Evolutionary conservation across 169 alveolate species (phyloP), one percentile per base, ranked within the genome.

Genomic region (Plasmodium berghei): DNA sequence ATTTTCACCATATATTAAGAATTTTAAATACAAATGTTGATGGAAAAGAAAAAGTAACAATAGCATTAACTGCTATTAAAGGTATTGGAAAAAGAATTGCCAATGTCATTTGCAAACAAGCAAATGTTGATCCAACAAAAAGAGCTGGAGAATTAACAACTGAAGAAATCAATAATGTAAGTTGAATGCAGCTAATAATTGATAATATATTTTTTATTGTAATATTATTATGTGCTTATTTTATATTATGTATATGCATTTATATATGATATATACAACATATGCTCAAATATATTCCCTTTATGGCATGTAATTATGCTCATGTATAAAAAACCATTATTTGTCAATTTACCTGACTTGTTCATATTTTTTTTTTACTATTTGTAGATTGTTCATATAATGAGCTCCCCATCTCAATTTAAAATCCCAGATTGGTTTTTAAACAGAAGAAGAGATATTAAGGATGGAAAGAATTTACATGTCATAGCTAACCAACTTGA

Each of bases 51-150:
- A 99, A 98, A 94, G 98, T 97, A 55, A 95, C 96, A 89, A 97
- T 95, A 88, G 99, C 99, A 49, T 94, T 99, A 70, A 98, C 99
- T 66, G 99, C 97, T 34, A 97, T 98, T 74, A 97, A 98, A 74
- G 99, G 99, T 73, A 96, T 99, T 85, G 99, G 99, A 61, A 96
- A 99, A 80, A 97, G 99, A 72, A 96, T 98, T 94, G 97, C 99
- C 56, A 97, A 97, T 92, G 96, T 98, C 26, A 97, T 98, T 67
- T 96, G 99, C 97, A 98, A 98, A 95, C 98, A 97, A 87, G 99
- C 99, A 46, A 98, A 98, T 92, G 96, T 99, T 74, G 99, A 98
- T 94, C 96, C 98, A 63, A 96, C 96, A 91, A 98, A 98, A 93
- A 96, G 99, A 88, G 99, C 99, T 14, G 99, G 99, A 54, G 99